Percentiles rank a stretch among this genome's conserved stretches.
These are phyloP conservation scores for Lichtheimia ramosa DNA, from an alignment of 371 early-diverging fungal genomes.

Conservation along the genomic window DNA sequence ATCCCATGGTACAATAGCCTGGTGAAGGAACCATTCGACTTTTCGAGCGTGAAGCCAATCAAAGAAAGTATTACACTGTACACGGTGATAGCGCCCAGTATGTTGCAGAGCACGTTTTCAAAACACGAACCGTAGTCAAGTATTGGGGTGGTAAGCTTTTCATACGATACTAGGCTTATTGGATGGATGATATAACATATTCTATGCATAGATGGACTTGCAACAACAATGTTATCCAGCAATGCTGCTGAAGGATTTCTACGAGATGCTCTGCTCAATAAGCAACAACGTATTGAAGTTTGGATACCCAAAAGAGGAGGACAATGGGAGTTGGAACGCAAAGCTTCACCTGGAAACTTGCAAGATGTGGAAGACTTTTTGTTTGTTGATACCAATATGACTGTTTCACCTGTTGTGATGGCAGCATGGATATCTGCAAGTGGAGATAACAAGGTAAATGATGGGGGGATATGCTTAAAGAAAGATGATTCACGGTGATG, in stretches of 20 bases:
- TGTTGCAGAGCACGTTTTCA: conserved; percentile 83
- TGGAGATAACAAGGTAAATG: conserved; percentile 52
- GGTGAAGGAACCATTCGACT: conserved; percentile 63
- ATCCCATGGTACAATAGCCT: conserved; percentile 11
- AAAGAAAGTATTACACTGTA: conserved; percentile 65
- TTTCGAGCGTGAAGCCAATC: conserved; percentile 66
- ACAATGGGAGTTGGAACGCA: conserved; percentile 54
- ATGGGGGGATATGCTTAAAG: conserved; percentile 52
- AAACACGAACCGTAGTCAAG: conserved; percentile 89
- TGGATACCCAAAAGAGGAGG: conserved; percentile 60
- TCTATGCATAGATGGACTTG: conserved; percentile 47
- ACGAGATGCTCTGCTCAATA: conserved; percentile 74
- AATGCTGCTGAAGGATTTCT: conserved; percentile 76
- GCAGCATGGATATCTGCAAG: conserved; percentile 51
- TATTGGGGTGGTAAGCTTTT: conserved; percentile 70
- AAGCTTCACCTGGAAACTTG: conserved; percentile 93
- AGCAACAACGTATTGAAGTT: conserved; percentile 82
- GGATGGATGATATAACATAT: conserved; percentile 32
- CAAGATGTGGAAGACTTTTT: conserved; percentile 88
- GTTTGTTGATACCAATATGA: conserved; percentile 70
- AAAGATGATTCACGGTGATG: neutral
- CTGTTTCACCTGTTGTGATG: conserved; percentile 80
- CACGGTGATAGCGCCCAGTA: conserved; percentile 89
- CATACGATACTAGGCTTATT: neutral
- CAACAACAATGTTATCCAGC: conserved; percentile 78